A percentile compares a stretch with the other conserved stretches of the same genome.
These are phyloP conservation scores for Phaffia rhodozyma DNA, from an alignment of 1,284 basidiomycete species.

Conservation along the genomic window DNA sequence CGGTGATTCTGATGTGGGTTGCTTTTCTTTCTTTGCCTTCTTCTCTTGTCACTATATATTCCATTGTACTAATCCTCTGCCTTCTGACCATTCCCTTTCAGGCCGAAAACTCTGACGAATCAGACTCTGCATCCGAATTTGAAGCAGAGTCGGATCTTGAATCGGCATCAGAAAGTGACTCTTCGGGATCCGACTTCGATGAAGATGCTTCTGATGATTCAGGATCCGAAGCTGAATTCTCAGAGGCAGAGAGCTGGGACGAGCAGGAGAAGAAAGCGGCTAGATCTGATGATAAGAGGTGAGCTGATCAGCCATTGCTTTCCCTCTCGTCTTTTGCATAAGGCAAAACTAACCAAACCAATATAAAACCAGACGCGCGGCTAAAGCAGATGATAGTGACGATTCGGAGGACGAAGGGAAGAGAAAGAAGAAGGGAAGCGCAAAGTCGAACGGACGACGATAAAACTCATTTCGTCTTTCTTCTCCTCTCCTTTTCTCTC, in stretches of 20 bases:
- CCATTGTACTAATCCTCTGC: slow-evolving; percentile 7
- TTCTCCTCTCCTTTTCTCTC: neutral
- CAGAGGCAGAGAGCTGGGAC: slow-evolving; percentile 44
- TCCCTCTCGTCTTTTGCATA: too few relatives aligned
- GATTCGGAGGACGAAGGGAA: slow-evolving; percentile 15
- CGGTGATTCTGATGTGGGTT: slow-evolving; percentile 47
- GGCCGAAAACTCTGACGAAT: slow-evolving; percentile 57
- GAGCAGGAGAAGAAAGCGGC: slow-evolving; percentile 67
- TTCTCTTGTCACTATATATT: slow-evolving; percentile 7
- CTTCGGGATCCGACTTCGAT: slow-evolving; percentile 43
- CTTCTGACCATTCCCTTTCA: slow-evolving; percentile 26
- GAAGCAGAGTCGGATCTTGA: slow-evolving; percentile 43
- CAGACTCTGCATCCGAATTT: slow-evolving; percentile 68
- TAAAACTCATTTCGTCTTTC: slow-evolving; percentile 12
- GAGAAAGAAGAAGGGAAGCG: neutral
- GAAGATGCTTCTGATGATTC: slow-evolving; percentile 53
- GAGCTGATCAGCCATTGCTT: neutral
- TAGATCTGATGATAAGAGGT: slow-evolving; percentile 18
- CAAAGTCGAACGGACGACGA: slow-evolving; percentile 18
- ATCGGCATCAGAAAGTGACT: slow-evolving; percentile 38
- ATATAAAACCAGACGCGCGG: too few relatives aligned
- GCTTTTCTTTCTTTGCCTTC: slow-evolving; percentile 7
- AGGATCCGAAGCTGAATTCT: slow-evolving; percentile 13
- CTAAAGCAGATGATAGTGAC: slow-evolving; percentile 3
- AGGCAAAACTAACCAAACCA: too few relatives aligned